Base-by-base conservation (phyloP, 441 rosid genomes). In the Melianthus villosus region DNA sequence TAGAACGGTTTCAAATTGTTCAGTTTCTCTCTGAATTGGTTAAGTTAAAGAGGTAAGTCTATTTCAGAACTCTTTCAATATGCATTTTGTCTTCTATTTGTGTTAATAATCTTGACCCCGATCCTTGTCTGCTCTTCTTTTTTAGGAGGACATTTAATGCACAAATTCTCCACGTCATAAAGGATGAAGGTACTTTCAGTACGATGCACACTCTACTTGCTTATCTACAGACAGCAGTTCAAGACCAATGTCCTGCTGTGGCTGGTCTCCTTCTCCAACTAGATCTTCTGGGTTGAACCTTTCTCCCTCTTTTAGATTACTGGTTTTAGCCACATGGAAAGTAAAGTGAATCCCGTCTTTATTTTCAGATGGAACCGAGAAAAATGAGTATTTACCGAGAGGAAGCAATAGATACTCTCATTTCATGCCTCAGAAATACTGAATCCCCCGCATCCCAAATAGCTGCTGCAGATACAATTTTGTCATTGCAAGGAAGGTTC, bases 341-440 rank as follows among this genome's bases (percentile, higher is more conserved):
- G 11, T 26, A 9, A 19, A 16, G 25, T 28, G 16, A 22, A 10
- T 11, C 29, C 8, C 28, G 14, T 34, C 15, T 55, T 46, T 46
- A n/a, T 42, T 39, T 60, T 42, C 30, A 79, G 89, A 69, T 60
- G 51, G 79, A 72, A 49, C 83, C 91, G 2, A 68, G 79, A 51
- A 75, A 75, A 64, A 72, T 75, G 81, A 79, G 91, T 43, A 72
- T 79, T 20, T 75, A 70, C 46, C 57, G 91, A 8, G 91, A 79
- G 59, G 91, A 79, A 46, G 83, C 91, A 18, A 60, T 75, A 16
- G 91, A 75, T 46, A 41, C 62, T 14, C 71, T 79, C 29, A 68
- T 79, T 54, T 58, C 75, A 22, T 62, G 79, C 66, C 83, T 79
- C 42, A 56, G 64, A 44, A 63, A 70, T 9, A 53, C 68, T 3